A percentile compares a stretch with the other conserved stretches of the same genome.
Conservation (phyloP, 805 yeast genomes). For the Starmerella asiatica region DNA sequence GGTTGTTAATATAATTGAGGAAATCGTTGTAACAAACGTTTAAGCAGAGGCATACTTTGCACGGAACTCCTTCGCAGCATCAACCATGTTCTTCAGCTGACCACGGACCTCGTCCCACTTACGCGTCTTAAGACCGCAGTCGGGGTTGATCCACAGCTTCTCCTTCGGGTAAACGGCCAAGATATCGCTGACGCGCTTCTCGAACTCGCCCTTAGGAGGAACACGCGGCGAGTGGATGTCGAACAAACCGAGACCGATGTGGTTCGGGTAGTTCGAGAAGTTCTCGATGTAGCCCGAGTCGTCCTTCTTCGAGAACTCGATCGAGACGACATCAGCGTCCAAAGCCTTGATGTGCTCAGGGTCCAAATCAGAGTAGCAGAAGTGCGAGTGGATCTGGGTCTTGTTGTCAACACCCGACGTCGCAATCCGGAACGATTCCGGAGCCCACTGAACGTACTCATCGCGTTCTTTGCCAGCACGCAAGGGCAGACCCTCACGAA, state of each 20-base stretch:
- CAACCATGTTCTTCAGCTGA: conserved; percentile 96
- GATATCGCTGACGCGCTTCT: conserved; percentile 84
- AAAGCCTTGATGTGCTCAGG: conserved; percentile 99
- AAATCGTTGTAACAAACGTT: not conserved
- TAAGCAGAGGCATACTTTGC: conserved; percentile 30
- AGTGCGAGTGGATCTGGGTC: conserved; percentile 98
- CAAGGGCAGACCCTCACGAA: conserved; percentile 99
- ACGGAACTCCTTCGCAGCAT: conserved; percentile 95
- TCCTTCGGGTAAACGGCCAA: conserved; percentile 94
- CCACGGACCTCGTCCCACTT: conserved; percentile 97
- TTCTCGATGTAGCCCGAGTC: conserved; percentile 96
- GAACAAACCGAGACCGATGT: conserved; percentile 97
- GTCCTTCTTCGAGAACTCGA: conserved; percentile 99
- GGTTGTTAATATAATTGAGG: no score
- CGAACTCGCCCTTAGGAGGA: conserved; percentile 94
- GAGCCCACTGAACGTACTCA: conserved; percentile 97
- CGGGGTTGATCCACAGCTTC: conserved; percentile 99
- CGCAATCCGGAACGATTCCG: conserved; percentile 98
- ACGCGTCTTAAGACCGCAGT: conserved; percentile 99
- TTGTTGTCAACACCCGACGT: conserved; percentile 91
- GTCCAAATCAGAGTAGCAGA: conserved; percentile 99
- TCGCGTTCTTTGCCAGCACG: conserved; percentile 95
- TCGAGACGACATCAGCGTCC: conserved; percentile 98
- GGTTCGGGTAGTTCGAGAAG: conserved; percentile 98
- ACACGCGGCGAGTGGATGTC: conserved; percentile 99